Evolutionary conservation across 225 moss, liverwort and hornwort genomes (phyloP).

Genomic region (Rhytidiadelphus loreus): DNA sequence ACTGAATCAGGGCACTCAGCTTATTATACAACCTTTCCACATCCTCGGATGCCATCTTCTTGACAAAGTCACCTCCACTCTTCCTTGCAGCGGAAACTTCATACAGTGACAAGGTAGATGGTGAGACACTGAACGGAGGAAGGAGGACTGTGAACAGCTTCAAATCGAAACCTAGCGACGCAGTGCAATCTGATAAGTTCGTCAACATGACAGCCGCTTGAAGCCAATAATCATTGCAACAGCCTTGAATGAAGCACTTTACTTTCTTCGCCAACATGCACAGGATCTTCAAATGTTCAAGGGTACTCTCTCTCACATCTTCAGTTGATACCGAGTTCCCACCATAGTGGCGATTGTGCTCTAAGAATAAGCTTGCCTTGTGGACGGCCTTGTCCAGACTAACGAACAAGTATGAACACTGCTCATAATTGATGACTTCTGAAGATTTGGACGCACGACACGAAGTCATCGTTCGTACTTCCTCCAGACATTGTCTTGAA

Average conservation of each 20-base stretch:
- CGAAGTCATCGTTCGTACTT: background rate
- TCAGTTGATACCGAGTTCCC: background rate
- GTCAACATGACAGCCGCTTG: background rate
- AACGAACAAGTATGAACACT: background rate
- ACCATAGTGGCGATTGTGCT: too few species aligned
- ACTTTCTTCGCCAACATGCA: background rate
- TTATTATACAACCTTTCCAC: background rate
- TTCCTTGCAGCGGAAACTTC: background rate
- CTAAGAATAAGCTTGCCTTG: background rate
- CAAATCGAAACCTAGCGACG: background rate
- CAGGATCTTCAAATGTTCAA: background rate
- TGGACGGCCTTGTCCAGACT: background rate
- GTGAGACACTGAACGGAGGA: background rate
- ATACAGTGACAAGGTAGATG: accelerated
- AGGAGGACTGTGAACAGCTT: too few species aligned
- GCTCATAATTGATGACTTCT: background rate
- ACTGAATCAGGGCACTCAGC: background rate
- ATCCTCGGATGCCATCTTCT: background rate
- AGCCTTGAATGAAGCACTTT: background rate
- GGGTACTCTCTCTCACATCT: background rate
- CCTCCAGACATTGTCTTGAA: background rate
- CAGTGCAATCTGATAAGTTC: background rate
- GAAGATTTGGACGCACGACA: background rate
- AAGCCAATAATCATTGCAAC: background rate
- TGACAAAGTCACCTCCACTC: background rate